Evolutionary conservation across 1,284 basidiomycete species (phyloP).

Genomic region (Mrakiaceae sp.): DNA sequence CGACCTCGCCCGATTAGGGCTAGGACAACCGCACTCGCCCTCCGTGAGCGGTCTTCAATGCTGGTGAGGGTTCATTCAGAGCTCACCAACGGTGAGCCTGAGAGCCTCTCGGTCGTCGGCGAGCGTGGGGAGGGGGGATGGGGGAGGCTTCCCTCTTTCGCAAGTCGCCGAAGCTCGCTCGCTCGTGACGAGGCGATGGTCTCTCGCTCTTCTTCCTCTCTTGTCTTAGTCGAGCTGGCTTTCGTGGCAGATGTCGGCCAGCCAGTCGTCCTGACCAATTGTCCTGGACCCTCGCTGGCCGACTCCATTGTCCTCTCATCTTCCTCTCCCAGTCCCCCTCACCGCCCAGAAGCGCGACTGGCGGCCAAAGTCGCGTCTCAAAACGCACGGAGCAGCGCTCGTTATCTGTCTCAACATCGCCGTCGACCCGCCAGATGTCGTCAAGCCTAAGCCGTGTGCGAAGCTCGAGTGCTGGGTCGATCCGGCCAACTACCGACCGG

Average conservation of each 20-base stretch:
- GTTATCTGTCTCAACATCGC: slow-evolving; percentile 95
- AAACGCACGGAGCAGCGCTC: slow-evolving; percentile 85
- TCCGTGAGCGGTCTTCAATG: too few relatives aligned
- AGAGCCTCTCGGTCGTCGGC: too few relatives aligned
- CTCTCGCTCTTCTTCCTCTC: too few relatives aligned
- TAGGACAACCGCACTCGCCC: too few relatives aligned
- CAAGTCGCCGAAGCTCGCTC: too few relatives aligned
- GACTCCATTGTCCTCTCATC: background rate
- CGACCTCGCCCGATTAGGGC: too few relatives aligned
- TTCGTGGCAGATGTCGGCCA: background rate
- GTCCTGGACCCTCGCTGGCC: background rate
- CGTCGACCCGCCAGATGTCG: slow-evolving; percentile 91
- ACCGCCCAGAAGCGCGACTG: slow-evolving; percentile 38
- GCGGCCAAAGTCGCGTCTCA: slow-evolving; percentile 71
- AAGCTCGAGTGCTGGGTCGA: slow-evolving; percentile 97
- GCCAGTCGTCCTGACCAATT: background rate
- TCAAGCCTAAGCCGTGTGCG: slow-evolving; percentile 95
- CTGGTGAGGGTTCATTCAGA: too few relatives aligned
- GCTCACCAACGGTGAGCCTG: too few relatives aligned
- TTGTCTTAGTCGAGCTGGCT: background rate
- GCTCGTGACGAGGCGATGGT: background rate
- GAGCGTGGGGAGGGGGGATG: too few relatives aligned
- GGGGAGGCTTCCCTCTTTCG: background rate
- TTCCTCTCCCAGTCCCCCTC: background rate
- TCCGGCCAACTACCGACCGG: slow-evolving; percentile 73